phyloP scores from a whole-genome alignment of 768 basidiomycete genomes.

The Dioszegia aurantiaca region DNA sequence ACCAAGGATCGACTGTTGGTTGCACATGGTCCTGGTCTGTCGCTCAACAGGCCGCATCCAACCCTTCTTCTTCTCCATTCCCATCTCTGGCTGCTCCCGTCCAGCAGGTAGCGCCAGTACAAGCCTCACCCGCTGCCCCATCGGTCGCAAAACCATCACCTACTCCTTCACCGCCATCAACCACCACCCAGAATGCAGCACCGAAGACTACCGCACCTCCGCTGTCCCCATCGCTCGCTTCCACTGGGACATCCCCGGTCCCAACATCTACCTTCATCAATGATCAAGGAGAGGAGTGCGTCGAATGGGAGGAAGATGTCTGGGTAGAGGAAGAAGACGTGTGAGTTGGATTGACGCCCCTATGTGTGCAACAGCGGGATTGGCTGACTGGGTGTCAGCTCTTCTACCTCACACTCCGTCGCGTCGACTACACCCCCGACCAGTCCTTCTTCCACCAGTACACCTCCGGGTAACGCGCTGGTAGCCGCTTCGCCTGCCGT shows the following conservation, averaged over 20 bases:
- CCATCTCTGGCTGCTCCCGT: background rate
- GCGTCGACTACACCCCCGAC: background rate
- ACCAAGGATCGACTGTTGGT: constrained; percentile 13
- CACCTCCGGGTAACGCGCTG: background rate
- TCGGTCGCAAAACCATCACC: background rate
- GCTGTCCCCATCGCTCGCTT: background rate
- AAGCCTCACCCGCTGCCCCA: no score
- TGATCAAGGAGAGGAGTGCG: constrained; percentile 4
- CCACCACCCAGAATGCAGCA: no score
- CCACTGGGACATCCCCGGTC: constrained; percentile 1
- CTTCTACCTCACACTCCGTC: background rate
- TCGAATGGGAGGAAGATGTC: constrained; percentile 11
- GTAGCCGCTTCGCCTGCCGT: background rate
- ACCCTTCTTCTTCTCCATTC: background rate
- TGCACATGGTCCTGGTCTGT: constrained; percentile 28
- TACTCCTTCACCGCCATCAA: background rate
- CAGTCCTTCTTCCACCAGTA: background rate
- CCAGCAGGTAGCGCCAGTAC: background rate
- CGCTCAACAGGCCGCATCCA: background rate
- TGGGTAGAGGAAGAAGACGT: constrained; percentile 4
- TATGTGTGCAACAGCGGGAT: no score
- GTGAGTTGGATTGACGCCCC: no score
- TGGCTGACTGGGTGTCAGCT: background rate
- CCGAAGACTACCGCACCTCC: background rate
- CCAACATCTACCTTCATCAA: constrained; percentile 5